Base-by-base conservation (phyloP, 2,329 filamentous ascomycete species). In the Fusarium secorum region DNA sequence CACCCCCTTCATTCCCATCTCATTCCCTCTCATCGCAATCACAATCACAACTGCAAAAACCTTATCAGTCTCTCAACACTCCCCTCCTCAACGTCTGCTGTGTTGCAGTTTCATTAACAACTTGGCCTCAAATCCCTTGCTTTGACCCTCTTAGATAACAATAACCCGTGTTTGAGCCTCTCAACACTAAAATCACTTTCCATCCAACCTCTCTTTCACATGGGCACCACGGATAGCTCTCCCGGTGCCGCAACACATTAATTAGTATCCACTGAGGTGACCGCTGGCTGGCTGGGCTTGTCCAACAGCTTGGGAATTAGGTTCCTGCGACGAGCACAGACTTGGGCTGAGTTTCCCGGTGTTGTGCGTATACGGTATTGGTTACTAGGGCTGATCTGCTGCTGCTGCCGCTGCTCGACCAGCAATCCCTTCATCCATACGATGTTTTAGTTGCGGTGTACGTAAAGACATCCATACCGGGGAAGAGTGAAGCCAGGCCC, bases 301-400 rank as follows among this genome's bases (percentile, higher is more conserved):
- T 61, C 71, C 73, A 71, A 45, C 60, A 52, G 64, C 72, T 62
- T 72, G 73, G 73, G 69, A 65, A 75, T 67, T 72, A 71, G 60
- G 62, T 72, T 66, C 54, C 62, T 69, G 58, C 49, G 57, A 60
- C 44, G 51, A 68, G 64, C 68, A 71, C 68, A 64, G 68, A 71
- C 68, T 65, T 61, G 26, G 42, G 59, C 26, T 64, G 57, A n/a
- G 41, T 35, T 64, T 22, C 53, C 33, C 18, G 48, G 48, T 38
- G 62, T 56, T 56, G 62, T 64, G 62, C 26, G 38, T 49, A 35
- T 44, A 36, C 26, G 36, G 54, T 20, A 52, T 45, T 51, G 33
- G 33, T 35, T 61, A 42, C 60, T 56, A 58, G 68, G 59, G 64
- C 61, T 66, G 52, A 56, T 57, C 20, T 61, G 36, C n/a, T 49